phyloP scores from a whole-genome alignment of 805 yeast genomes.

The Spathaspora sp. region DNA sequence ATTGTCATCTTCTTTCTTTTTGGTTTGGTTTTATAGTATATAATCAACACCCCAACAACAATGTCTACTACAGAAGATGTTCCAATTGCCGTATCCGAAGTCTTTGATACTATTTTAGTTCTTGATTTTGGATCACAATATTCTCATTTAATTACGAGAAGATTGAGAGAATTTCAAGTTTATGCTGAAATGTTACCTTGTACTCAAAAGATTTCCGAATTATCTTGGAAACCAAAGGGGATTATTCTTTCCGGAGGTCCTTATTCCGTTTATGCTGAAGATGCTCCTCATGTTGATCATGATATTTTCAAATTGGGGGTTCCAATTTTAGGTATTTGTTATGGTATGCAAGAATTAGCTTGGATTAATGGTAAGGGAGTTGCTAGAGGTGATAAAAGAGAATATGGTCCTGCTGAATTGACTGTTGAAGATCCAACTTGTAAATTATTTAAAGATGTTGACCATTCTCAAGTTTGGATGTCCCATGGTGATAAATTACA shows the following conservation, averaged over 20 bases:
- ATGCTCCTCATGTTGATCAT: conserved; percentile 96
- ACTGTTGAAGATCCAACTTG: conserved; percentile 64
- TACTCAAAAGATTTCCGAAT: conserved; percentile 92
- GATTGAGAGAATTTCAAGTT: conserved; percentile 95
- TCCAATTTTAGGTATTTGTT: conserved; percentile 96
- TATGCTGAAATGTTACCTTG: conserved; percentile 99
- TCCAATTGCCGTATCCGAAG: conserved; percentile 69
- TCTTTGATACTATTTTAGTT: conserved; percentile 95
- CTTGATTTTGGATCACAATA: conserved; percentile 98
- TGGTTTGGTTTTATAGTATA: not conserved
- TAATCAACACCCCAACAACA: not conserved
- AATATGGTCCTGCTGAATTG: conserved; percentile 94
- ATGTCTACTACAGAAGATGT: conserved; percentile 23
- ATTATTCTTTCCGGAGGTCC: conserved; percentile 96
- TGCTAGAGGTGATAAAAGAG: conserved; percentile 94
- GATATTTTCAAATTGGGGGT: conserved; percentile 87
- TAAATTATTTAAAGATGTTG: conserved; percentile 81
- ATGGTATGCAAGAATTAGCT: conserved; percentile 98
- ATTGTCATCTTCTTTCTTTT: not conserved
- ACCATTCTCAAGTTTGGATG: conserved; percentile 98
- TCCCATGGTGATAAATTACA: conserved; percentile 96
- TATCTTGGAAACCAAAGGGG: conserved; percentile 94
- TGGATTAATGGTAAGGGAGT: conserved; percentile 96
- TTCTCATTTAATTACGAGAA: conserved; percentile 93
- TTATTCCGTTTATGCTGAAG: conserved; percentile 92